Base-by-base conservation (phyloP, 2,329 filamentous ascomycete genomes). In the Parasarocladium wereldwijsianum region DNA sequence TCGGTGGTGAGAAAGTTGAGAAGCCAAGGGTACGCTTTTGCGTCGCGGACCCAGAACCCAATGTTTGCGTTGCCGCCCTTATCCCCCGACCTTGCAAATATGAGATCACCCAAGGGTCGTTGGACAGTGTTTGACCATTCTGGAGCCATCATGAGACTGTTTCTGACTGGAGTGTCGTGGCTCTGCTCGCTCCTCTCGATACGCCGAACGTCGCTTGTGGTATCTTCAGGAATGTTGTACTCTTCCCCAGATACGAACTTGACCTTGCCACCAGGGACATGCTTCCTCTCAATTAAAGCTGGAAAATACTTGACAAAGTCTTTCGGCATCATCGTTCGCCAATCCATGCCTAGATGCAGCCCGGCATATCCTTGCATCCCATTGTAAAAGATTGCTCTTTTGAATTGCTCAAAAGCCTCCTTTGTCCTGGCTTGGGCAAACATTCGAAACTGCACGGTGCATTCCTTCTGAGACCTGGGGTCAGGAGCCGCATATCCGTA, bases 401-500 rank as follows among this genome's bases (percentile, higher is more conserved):
- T 28, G 21, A 47, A 43, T 8, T 40, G 34, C 7, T 29, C 30
- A 8, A 46, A 41, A 2, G 38, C 34, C 8, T 43, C 39, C 15
- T 32, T 39, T 13, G 31, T 34, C 8, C 20, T 34, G 7, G 52
- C 48, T 35, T 55, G 50, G 2, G 52, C 45, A 18, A 60, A 59
- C n/a, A 60, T 43, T 1, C 58, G 49, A 8, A 60, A 43, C 29
- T 55, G 54, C 2, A 54, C 55, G 1, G 57, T 61, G 32, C 53
- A 54, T 4, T 46, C 38, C 7, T 43, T 42, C 33, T 62, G 57
- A 0, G 43, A 50, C 1, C 29, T 30, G 0, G 47, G 43, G 24
- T 51, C 32, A 6, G 30, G 19, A 6, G 37, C 33, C n/a, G 20
- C 18, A 5, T 40, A 37, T 6, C 45, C 48, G 31, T 49, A 48